Evolutionary conservation across 2,329 filamentous ascomycete genomes (phyloP), one percentile per base, ranked within the genome.

Genomic region (Xylariomycetidae sp.): DNA sequence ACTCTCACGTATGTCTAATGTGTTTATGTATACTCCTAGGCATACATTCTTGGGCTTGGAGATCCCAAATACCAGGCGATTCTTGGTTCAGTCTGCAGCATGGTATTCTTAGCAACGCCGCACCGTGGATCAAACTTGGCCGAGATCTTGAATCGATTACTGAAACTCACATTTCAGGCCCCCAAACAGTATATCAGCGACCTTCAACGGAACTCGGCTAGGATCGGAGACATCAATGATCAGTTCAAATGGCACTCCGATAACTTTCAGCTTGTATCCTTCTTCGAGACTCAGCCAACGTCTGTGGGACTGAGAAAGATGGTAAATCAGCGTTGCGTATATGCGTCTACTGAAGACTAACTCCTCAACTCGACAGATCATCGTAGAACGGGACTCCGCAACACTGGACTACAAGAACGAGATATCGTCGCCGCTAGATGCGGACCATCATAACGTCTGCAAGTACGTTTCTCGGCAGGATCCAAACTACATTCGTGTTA

Each of bases 131-230:
- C 20, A 8, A 8, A 23, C n/a, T n/a, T 23, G 8, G 20, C 20
- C 8, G 20, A 23, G 8, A 23, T n/a, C n/a, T 23, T 23, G 20
- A 23, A 23, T n/a, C 20, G 20, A 23, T 8, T 23, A 8, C n/a
- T 23, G 20, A 23, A 23, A 8, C 8, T n/a, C 8, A n/a, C 16
- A 6, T 16, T 18, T 18, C 12, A 16, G 9, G 15, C 28, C 6
- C 28, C 28, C 6, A 30, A 30, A 16, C 28, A 30, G 17, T 30
- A 30, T 30, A 13, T 30, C 16, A 30, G 10, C 11, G 28, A 30
- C 28, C 13, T 30, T 6, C 28, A 30, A 16, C 6, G 16, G 9
- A 30, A 30, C 28, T 30, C 28, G 9, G 16, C 28, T 6, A 15
- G 28, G 16, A 30, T 30, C 17, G 9, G 6, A 15, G 28, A 30